Base-by-base conservation (phyloP, 1,139 yeast genomes). In the Saccharomyces pastorianus region DNA sequence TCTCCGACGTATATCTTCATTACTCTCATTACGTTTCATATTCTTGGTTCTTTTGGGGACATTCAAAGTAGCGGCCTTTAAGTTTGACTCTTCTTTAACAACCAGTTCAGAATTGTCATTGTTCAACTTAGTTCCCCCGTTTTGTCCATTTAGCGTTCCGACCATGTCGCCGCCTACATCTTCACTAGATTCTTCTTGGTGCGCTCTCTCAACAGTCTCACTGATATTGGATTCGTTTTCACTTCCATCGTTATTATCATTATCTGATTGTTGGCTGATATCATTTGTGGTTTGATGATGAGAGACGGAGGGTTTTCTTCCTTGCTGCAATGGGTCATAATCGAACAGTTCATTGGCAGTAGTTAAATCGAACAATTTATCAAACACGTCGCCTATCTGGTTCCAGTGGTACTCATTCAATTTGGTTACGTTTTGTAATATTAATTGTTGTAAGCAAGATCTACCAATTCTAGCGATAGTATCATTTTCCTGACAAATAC, bases 401-500 rank as follows among this genome's bases (percentile, higher is more conserved):
- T 70, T 71, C 99, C 99, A 95, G 62, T 95, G 95, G 2, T 71
- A 72, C 11, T 72, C 74, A 26, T 72, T 68, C 64, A 93, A 87
- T 64, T 80, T 82, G n/a, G 71, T 66, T 58, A 85, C 81, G 68
- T 93, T 95, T 59, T 87, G 87, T 32, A 84, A 73, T 57, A 93
- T 78, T 58, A 93, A 76, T 58, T 85, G 88, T 59, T 86, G 85
- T 57, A 93, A 76, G 69, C 99, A 91, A 9, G 93, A 83, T 64
- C 95, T 82, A 23, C 99, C 99, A 61, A 91, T 90, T 64, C 96
- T 79, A 0, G 98, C 95, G 62, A 95, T 91, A 0, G 98, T 90
- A 64, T 93, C 99, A 68, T 93, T 93, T 64, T 91, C 97, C 70
- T 93, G 99, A 64, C 96, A 89, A 52, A 93, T 88, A 71, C 99